Evolutionary conservation across 169 alveolate genomes (phyloP), one percentile per base, ranked within the genome.

Genomic region (Hammondia hammondi): DNA sequence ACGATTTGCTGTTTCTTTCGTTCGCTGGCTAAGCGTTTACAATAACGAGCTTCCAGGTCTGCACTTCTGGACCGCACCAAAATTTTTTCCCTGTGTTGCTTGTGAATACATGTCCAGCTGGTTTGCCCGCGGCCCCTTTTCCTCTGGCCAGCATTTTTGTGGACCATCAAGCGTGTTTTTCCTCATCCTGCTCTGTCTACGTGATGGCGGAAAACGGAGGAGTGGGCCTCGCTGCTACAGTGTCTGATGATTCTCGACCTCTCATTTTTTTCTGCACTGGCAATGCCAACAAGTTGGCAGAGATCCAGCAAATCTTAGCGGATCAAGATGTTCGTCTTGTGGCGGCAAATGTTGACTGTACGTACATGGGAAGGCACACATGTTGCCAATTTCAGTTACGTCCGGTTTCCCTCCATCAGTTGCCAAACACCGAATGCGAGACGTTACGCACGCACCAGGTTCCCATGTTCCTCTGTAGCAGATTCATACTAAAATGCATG

Each of bases 201-300:
- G 71, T 17, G 77, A 67, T 67, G 77, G 77, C 77, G 77, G 77
- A 67, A 17, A 67, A 27, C 27, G 77, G 32, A 21, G 77, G n/a
- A 9, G 32, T 21, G 77, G 27, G 77, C 0, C 27, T 4, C 77
- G 27, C 32, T 67, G 77, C 3, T 21, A 27, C 32, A 21, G 35
- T 1, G 35, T 3, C 77, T 21, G 77, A 67, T 7, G 77, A 67
- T 7, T 27, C 24, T 1, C 87, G 87, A 77, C 43, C 48, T 1
- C 71, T 91, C 52, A 67, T 94, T 37, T 56, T 77, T 72, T 92
- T 95, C 94, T 88, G 94, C 92, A 95, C 96, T 2, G 94, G 95
- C 29, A 95, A 93, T 43, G 71, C 29, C 32, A 92, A 93, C 92
- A 95, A 95, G 48, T 52, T 95, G n/a, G 46, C 39, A 6, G 96